A percentile compares a stretch with the other conserved stretches of the same genome.
Evolutionary conservation across 1,284 basidiomycete genomes (phyloP).

Genomic region (Rhodofomes roseus): DNA sequence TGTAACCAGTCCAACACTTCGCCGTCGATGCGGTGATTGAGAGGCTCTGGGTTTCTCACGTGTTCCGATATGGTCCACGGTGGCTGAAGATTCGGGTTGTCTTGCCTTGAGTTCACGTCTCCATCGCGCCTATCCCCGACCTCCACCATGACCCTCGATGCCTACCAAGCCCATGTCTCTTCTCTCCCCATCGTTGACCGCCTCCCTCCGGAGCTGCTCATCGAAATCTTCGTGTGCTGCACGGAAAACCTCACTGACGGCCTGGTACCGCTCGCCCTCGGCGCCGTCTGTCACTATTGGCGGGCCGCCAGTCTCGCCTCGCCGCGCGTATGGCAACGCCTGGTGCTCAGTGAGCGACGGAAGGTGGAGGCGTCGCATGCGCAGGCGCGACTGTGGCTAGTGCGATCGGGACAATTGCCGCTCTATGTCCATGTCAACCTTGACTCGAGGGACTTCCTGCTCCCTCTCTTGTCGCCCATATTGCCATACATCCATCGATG

Average conservation of each 20-base stretch:
- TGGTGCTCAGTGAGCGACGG: slow-evolving; percentile 45
- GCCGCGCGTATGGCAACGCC: slow-evolving; percentile 56
- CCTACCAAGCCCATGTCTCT: not conserved
- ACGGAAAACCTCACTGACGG: slow-evolving; percentile 31
- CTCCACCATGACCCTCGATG: not conserved
- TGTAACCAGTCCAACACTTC: not conserved
- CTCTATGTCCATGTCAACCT: slow-evolving; percentile 53
- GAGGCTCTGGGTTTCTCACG: not conserved
- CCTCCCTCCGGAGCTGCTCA: slow-evolving; percentile 60
- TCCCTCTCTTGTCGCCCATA: slow-evolving; percentile 61
- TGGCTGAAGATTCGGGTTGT: not conserved
- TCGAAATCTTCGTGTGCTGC: slow-evolving; percentile 54
- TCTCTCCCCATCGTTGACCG: slow-evolving; percentile 17
- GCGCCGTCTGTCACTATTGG: slow-evolving; percentile 45
- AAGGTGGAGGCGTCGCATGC: slow-evolving; percentile 35
- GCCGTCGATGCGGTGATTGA: not conserved
- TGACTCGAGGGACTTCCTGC: slow-evolving; percentile 45
- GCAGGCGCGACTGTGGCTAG: slow-evolving; percentile 51
- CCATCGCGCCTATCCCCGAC: not conserved
- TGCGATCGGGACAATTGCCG: slow-evolving; percentile 45
- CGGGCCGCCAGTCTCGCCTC: slow-evolving; percentile 42
- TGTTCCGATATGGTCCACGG: not conserved
- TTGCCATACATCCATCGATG: slow-evolving; percentile 51
- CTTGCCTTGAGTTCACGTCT: not conserved
- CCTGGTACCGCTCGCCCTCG: slow-evolving; percentile 44